phyloP scores from a whole-genome alignment of 129 eudicot genomes.

The Smallanthus sonchifolius region DNA sequence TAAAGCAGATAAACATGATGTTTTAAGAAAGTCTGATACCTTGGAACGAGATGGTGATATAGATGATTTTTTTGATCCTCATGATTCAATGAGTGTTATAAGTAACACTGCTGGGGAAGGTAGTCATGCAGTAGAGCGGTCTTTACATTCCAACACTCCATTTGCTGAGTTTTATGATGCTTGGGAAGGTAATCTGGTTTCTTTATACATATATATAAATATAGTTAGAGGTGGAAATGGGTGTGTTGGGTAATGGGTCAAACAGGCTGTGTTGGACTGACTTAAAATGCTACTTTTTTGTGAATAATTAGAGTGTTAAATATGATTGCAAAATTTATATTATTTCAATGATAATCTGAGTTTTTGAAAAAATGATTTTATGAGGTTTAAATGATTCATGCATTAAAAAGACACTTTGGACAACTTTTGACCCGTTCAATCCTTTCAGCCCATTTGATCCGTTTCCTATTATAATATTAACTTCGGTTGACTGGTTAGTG shows the following conservation, averaged over 20 bases:
- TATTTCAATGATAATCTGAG: background rate
- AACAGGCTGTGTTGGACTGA: background rate
- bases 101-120: constrained; percentile 52
- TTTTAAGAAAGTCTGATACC: constrained; percentile 21
- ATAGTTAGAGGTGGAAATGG: background rate
- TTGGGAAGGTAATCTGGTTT: constrained; percentile 71
- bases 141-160: constrained; percentile 37
- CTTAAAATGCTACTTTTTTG: background rate
- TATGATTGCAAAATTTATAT: background rate
- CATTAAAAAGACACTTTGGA: background rate
- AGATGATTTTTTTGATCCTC: constrained; percentile 66
- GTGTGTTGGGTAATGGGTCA: background rate
- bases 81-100: constrained; percentile 57
- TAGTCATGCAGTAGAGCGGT: constrained; percentile 41
- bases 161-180: constrained; percentile 88
- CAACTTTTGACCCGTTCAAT: background rate
- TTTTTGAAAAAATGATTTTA: background rate
- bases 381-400: background rate
- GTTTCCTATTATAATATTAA: background rate
- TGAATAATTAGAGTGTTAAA: background rate
- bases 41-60: constrained; percentile 40
- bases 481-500: background rate
- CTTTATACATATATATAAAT: background rate
- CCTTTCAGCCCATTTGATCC: background rate
- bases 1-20: constrained; percentile 19